phyloP scores from a whole-genome alignment of 306 rosid genomes.

The Gastrolobium villosum region DNA sequence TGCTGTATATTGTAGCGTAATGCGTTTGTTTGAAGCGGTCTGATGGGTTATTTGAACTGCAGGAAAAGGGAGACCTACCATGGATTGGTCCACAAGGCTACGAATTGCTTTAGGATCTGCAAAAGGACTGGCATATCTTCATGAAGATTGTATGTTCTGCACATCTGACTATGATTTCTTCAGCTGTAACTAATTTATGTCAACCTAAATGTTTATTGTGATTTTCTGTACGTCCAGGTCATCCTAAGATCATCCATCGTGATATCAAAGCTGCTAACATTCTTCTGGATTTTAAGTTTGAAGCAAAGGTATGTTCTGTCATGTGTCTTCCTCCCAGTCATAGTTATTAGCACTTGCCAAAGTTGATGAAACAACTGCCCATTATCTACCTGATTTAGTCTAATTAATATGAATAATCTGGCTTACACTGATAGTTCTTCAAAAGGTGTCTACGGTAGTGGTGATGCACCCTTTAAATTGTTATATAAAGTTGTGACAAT shows the following conservation, averaged over 20 bases:
- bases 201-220: constrained; percentile 22
- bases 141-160: constrained; percentile 88
- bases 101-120: constrained; percentile 93
- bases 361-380: background rate
- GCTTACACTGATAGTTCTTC: background rate
- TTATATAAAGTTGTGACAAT: background rate
- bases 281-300: constrained; percentile 92
- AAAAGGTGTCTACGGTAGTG: background rate
- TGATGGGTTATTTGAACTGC: constrained; percentile 51
- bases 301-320: constrained; percentile 74
- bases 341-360: background rate
- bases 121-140: constrained; percentile 96
- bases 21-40: constrained; percentile 39
- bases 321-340: background rate
- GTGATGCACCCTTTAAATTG: constrained; percentile 29
- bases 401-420: background rate
- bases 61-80: constrained; percentile 89
- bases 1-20: constrained; percentile 9
- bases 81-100: constrained; percentile 93
- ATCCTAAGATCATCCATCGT: constrained; percentile 97
- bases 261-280: constrained; percentile 94
- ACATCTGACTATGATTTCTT: constrained; percentile 24
- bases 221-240: constrained; percentile 64
- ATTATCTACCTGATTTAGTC: background rate
- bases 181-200: background rate